phyloP scores from a whole-genome alignment of 495 filamentous ascomycete species.

The Hypoxylon crocopeplum region DNA sequence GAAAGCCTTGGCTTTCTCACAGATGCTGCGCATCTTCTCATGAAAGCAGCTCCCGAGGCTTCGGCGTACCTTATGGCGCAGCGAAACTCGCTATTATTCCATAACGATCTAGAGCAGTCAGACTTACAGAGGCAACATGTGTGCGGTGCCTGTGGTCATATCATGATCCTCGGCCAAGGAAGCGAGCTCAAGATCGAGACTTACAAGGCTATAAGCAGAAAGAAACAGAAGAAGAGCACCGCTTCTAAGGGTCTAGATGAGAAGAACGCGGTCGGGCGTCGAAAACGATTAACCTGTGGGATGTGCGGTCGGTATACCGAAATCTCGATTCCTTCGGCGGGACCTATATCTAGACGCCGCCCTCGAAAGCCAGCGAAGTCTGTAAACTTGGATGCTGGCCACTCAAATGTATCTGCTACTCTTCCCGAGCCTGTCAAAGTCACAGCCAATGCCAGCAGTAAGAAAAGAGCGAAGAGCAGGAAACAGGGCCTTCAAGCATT shows the following conservation, averaged over 20 bases:
- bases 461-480: conserved; percentile 59
- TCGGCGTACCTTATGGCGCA: conserved; percentile 58
- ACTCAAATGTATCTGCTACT: background rate
- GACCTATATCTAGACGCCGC: conserved; percentile 41
- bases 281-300: conserved; percentile 54
- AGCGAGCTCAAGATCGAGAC: conserved; percentile 46
- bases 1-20: conserved; percentile 50
- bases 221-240: conserved; percentile 6
- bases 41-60: conserved; percentile 51
- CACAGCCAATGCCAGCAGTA: conserved; percentile 56
- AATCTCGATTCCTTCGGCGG: conserved; percentile 42
- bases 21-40: conserved; percentile 59
- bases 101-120: conserved; percentile 48
- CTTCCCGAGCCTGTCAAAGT: conserved; percentile 14
- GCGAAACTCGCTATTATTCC: conserved; percentile 50
- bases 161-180: conserved; percentile 54
- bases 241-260: background rate
- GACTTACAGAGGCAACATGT: conserved; percentile 54
- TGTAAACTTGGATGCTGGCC: background rate
- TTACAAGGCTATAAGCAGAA: conserved; percentile 28
- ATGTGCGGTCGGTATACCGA: conserved; percentile 51
- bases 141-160: conserved; percentile 60
- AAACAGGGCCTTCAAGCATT: conserved; percentile 63
- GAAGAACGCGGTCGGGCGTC: conserved; percentile 17
- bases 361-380: conserved; percentile 6